Evolutionary conservation across 495 filamentous ascomycete species (phyloP).

Genomic region (Penicillium egyptiacum): DNA sequence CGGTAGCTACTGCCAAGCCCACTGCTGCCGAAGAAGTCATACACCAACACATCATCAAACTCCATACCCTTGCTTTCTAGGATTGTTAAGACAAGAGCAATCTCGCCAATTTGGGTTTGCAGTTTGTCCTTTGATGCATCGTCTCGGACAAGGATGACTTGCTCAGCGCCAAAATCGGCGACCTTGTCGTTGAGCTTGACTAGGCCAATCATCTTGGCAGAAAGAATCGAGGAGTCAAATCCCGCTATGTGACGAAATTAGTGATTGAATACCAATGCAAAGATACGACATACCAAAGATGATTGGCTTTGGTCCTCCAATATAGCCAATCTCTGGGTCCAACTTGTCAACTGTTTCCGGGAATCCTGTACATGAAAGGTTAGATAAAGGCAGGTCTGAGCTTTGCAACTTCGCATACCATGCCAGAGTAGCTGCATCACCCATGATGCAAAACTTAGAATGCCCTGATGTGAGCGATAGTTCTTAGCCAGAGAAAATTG

Average conservation of each 20-base stretch:
- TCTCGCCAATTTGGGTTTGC: slow-evolving; percentile 28
- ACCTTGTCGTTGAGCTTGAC: slow-evolving; percentile 29
- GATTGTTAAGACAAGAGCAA: slow-evolving; percentile 42
- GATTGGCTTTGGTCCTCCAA: slow-evolving; percentile 38
- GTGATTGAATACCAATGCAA: slow-evolving; percentile 4
- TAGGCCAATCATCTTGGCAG: slow-evolving; percentile 24
- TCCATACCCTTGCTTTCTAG: slow-evolving; percentile 50
- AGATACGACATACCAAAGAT: slow-evolving; percentile 29
- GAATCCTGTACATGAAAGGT: slow-evolving; percentile 26
- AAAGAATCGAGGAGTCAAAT: slow-evolving; percentile 29
- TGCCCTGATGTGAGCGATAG: slow-evolving; percentile 48
- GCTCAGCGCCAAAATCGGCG: slow-evolving; percentile 43
- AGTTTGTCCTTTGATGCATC: slow-evolving; percentile 29
- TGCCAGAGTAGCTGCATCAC: slow-evolving; percentile 34
- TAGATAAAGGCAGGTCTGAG: neutral
- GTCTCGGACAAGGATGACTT: slow-evolving; percentile 47
- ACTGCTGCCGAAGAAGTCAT: slow-evolving; percentile 34
- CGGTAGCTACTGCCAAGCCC: slow-evolving; percentile 21
- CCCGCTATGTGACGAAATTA: slow-evolving; percentile 21
- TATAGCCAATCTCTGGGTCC: slow-evolving; percentile 39
- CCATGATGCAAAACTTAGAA: slow-evolving; percentile 40
- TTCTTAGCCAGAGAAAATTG: slow-evolving; percentile 37
- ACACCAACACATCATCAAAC: slow-evolving; percentile 44
- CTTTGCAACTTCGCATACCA: slow-evolving; percentile 2
- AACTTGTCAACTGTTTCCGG: slow-evolving; percentile 43